Conservation (phyloP, 2,329 filamentous ascomycete genomes). For the Periconia digitata region DNA sequence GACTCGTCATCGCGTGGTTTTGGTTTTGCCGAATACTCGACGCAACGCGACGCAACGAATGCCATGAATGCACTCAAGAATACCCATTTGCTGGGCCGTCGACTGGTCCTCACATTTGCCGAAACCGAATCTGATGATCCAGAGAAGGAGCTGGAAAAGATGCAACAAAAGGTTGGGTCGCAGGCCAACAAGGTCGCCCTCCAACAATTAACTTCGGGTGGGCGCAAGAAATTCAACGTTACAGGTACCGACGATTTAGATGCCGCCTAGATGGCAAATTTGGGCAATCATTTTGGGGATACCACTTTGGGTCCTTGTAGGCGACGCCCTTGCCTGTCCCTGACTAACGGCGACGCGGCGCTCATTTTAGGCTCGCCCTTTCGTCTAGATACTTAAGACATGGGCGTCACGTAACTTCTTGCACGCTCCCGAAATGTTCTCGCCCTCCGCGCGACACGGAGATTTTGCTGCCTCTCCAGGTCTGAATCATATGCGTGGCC, state of each 20-base stretch:
- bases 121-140: slow-evolving; percentile 86
- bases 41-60: slow-evolving; percentile 83
- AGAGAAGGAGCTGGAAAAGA: slow-evolving; percentile 93
- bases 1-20: slow-evolving; percentile 87
- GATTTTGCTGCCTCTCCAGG: slow-evolving; percentile 24
- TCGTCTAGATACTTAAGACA: slow-evolving; percentile 32
- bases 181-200: slow-evolving; percentile 90
- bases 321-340: slow-evolving; percentile 36
- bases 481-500: slow-evolving; percentile 38
- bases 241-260: slow-evolving; percentile 64
- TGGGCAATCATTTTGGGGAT: slow-evolving; percentile 32
- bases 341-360: slow-evolving; percentile 31
- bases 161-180: slow-evolving; percentile 91
- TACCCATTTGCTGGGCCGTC: slow-evolving; percentile 88
- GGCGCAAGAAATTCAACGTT: slow-evolving; percentile 87
- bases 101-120: slow-evolving; percentile 88
- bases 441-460: slow-evolving; percentile 30
- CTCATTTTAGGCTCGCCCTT: slow-evolving; percentile 28
- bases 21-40: slow-evolving; percentile 95
- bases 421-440: slow-evolving; percentile 32
- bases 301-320: slow-evolving; percentile 31
- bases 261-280: slow-evolving; percentile 38
- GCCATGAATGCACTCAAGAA: slow-evolving; percentile 88
- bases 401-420: slow-evolving; percentile 32
- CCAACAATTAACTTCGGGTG: slow-evolving; percentile 81